Conservation (phyloP, 2,329 filamentous ascomycete species). For the Alternaria gaisen region DNA sequence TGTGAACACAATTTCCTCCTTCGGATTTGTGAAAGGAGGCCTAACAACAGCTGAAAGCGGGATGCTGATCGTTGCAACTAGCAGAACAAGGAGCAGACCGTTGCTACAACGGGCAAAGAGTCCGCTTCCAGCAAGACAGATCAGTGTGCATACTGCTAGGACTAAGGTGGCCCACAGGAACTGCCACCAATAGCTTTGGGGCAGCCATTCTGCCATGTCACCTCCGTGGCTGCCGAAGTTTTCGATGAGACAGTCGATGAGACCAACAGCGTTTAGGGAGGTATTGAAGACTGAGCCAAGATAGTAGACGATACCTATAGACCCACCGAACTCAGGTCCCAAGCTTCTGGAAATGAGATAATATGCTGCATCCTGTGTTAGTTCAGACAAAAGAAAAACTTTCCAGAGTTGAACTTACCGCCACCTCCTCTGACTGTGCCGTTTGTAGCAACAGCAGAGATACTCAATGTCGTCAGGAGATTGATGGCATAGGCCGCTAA, state of each 20-base stretch:
- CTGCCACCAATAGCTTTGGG: constrained; percentile 76
- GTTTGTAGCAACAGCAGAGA: constrained; percentile 89
- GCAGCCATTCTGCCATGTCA: constrained; percentile 67
- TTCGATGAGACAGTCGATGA: constrained; percentile 81
- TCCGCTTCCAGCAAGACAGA: constrained; percentile 81
- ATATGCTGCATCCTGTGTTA: constrained; percentile 64
- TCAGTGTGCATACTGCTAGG: constrained; percentile 73
- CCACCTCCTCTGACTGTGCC: constrained; percentile 88
- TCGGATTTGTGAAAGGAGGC: constrained; percentile 71
- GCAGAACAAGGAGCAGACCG: constrained; percentile 73
- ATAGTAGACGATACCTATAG: constrained; percentile 88
- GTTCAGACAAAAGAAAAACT: neutral
- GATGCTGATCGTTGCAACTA: constrained; percentile 80
- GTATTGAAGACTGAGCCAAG: constrained; percentile 85
- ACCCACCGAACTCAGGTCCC: constrained; percentile 87
- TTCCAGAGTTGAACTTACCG: neutral
- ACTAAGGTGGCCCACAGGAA: constrained; percentile 80
- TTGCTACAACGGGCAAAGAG: constrained; percentile 85
- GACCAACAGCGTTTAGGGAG: constrained; percentile 84
- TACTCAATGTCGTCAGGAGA: constrained; percentile 82
- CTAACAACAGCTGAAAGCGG: constrained; percentile 77
- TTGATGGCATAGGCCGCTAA: constrained; percentile 80
- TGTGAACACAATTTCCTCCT: constrained; percentile 76
- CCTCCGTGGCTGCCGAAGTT: constrained; percentile 71
- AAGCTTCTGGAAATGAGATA: constrained; percentile 87